These are phyloP conservation scores for Trichoderma citrinoviride DNA, from an alignment of 2,329 filamentous ascomycete species.

Conservation along the genomic window DNA sequence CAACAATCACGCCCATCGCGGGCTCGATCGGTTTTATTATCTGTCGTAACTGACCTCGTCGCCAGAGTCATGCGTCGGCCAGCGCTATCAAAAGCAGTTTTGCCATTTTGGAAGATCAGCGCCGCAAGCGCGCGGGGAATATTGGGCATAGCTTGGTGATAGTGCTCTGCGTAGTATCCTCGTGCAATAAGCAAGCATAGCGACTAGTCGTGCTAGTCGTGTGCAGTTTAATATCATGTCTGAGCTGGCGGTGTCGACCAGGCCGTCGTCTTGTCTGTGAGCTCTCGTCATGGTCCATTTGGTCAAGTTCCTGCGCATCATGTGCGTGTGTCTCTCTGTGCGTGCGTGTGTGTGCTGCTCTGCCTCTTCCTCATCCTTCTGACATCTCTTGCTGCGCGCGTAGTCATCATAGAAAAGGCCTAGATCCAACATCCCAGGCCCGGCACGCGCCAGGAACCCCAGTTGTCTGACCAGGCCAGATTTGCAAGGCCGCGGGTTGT, in stretches of 20 bases:
- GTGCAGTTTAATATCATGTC: not conserved
- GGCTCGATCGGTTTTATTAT: not conserved
- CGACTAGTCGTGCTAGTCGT: too few relatives aligned
- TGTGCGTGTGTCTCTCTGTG: not conserved
- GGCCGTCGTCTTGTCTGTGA: not conserved
- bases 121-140: constrained; percentile 13
- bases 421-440: not conserved
- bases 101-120: constrained; percentile 9
- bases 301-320: not conserved
- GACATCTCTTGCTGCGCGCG: not conserved
- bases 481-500: not conserved
- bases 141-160: constrained; percentile 2
- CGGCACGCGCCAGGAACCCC: constrained; percentile 1
- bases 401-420: not conserved
- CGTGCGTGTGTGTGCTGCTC: not conserved
- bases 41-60: not conserved
- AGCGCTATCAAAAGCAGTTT: not conserved
- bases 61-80: not conserved
- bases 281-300: not conserved
- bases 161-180: not conserved
- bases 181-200: not conserved
- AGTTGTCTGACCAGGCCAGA: not conserved
- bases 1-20: not conserved
- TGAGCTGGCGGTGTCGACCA: constrained; percentile 2
- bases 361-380: not conserved